phyloP scores from a whole-genome alignment of 805 yeast genomes.

The Lipomyces mesembrius region DNA sequence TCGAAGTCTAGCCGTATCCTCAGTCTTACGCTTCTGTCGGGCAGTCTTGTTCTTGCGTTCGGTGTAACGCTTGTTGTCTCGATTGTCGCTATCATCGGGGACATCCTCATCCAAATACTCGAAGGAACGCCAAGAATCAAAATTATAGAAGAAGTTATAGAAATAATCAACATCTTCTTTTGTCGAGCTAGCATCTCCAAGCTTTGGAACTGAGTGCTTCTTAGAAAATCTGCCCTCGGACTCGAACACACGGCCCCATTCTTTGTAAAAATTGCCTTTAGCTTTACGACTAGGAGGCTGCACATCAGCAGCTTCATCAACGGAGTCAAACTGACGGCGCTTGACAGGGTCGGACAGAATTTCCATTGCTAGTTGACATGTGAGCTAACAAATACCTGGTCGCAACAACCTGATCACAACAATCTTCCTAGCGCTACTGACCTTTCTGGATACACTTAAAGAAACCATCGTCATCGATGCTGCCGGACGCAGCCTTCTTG shows the following conservation, averaged over 20 bases:
- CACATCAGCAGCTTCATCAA: slow-evolving; percentile 86
- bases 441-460: slow-evolving; percentile 94
- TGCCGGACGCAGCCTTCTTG: slow-evolving; percentile 90
- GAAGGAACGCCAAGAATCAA: slow-evolving; percentile 97
- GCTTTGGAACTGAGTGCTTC: slow-evolving; percentile 82
- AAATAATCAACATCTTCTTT: slow-evolving; percentile 81
- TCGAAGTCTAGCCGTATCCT: slow-evolving; percentile 87
- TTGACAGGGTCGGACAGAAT: slow-evolving; percentile 80
- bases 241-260: slow-evolving; percentile 90
- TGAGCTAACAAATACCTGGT: not conserved
- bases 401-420: not conserved
- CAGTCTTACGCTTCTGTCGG: slow-evolving; percentile 96
- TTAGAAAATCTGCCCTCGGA: slow-evolving; percentile 91
- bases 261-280: slow-evolving; percentile 81
- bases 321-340: slow-evolving; percentile 94
- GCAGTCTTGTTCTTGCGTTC: slow-evolving; percentile 97
- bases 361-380: slow-evolving; percentile 65
- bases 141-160: slow-evolving; percentile 89
- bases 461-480: slow-evolving; percentile 85
- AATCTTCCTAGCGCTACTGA: not conserved
- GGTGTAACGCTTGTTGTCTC: slow-evolving; percentile 98
- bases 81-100: slow-evolving; percentile 98
- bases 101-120: slow-evolving; percentile 99
- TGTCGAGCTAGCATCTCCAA: slow-evolving; percentile 70
- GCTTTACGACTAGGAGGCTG: slow-evolving; percentile 70